Conservation (phyloP, 257 asterid genomes). For the Solanum megistacrolobum region DNA sequence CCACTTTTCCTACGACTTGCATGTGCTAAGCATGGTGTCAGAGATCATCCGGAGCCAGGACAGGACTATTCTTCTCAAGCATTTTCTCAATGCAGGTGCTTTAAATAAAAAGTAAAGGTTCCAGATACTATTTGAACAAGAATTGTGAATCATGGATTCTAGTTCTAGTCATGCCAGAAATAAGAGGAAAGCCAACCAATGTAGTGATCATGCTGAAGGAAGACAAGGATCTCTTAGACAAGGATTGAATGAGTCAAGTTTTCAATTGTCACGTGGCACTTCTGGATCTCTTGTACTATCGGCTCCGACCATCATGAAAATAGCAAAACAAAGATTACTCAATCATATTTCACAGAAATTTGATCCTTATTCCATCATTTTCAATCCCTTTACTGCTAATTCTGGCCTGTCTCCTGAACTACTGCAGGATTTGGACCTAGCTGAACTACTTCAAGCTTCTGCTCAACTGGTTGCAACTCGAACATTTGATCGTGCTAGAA, state of each 20-base stretch:
- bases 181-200: not conserved
- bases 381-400: not conserved
- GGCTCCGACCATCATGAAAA: not conserved
- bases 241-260: not conserved
- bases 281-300: not conserved
- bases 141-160: not conserved
- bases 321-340: not conserved
- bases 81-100: not conserved
- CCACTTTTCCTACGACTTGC: not conserved
- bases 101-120: not conserved
- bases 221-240: not conserved
- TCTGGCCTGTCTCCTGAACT: not conserved
- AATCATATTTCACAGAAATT: not conserved
- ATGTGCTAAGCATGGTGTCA: not conserved
- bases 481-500: slow-evolving; percentile 21
- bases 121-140: not conserved
- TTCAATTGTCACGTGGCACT: not conserved
- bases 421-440: slow-evolving; percentile 11
- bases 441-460: slow-evolving; percentile 15
- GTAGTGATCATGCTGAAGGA: not conserved
- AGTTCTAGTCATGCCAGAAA: not conserved
- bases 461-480: slow-evolving; percentile 11
- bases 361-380: not conserved
- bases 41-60: not conserved
- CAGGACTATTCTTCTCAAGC: not conserved